Base-by-base conservation (phyloP, 208 protist species). In the Phytomonas serpens region DNA sequence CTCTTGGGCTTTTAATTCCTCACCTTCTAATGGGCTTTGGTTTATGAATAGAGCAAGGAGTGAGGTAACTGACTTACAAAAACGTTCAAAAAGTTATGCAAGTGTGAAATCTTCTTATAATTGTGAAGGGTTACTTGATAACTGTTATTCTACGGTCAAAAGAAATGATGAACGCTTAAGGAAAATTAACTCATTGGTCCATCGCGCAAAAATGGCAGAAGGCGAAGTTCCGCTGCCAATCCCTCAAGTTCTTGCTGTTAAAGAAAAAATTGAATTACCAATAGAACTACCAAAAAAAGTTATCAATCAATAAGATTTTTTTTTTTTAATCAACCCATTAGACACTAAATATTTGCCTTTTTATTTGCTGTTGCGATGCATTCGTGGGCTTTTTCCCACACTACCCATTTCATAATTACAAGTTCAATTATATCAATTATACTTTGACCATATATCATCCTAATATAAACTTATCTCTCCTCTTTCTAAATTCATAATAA, bases 181-280 rank as follows among this genome's bases (percentile, higher is more conserved):
- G 32, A 84, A 73, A 63, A 83, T 91, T 27, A 89, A 93, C 57
- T 83, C 84, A 6, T 47, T 93, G 27, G 85, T 90, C 31, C 79
- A 89, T 32, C 76, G 77, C 23, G 79, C 72, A 23, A 86, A 88
- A 64, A 68, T 76, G 5, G 51, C 74, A 19, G 33, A 61, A 9
- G 69, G 70, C 3, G 64, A 71, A 36, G 37, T 75, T 0, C 30
- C 66, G 13, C 72, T 90, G 0, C 81, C 81, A 13, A 33, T 76
- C 0, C 57, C 75, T 32, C 74, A 79, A 31, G 62, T 77, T 3
- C 67, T 88, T 14, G 80, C 83, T 69, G 31, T 82, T 42, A 65
- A 81, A 16, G 27, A 10, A n/a, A 65, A 47, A 13, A 63, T 67
- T 29, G 33, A 23, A 61, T 47, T 66, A 70, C 63, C 62, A 29